Conservation (phyloP, 2,329 filamentous ascomycete genomes). For the Phoma herbarum region DNA sequence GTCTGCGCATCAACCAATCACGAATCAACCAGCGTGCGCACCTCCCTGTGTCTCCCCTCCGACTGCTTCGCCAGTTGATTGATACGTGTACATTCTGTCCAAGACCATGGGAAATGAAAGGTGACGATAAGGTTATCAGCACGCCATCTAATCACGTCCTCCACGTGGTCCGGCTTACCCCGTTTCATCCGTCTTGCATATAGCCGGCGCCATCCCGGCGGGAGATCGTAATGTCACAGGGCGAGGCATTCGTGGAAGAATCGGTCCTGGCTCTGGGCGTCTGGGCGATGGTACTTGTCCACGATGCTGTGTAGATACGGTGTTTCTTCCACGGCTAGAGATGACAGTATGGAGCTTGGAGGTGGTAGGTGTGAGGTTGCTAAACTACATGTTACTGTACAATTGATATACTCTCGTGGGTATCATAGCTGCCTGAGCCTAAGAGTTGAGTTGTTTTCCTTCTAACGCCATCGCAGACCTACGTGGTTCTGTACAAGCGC, state of each 20-base stretch:
- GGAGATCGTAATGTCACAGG: not conserved
- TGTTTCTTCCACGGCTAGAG: not conserved
- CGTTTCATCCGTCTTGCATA: constrained; percentile 17
- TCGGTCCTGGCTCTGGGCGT: constrained; percentile 3
- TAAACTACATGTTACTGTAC: constrained; percentile 11
- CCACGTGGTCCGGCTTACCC: constrained; percentile 16
- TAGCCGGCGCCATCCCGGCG: constrained; percentile 17
- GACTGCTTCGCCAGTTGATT: not conserved
- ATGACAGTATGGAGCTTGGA: not conserved
- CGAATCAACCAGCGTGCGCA: not conserved
- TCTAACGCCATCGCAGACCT: constrained; percentile 3
- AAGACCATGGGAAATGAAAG: constrained; percentile 9
- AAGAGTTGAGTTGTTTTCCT: constrained; percentile 7
- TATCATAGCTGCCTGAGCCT: constrained; percentile 10
- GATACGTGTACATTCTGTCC: not conserved
- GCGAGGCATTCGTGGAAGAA: constrained; percentile 10
- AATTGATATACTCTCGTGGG: constrained; percentile 7
- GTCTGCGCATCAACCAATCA: constrained; percentile 1
- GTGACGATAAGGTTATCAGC: constrained; percentile 42
- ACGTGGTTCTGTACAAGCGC: not conserved
- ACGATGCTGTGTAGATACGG: not conserved
- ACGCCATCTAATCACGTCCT: constrained; percentile 24
- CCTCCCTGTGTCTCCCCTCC: not conserved
- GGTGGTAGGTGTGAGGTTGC: not conserved
- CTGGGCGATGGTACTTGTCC: constrained; percentile 6